phyloP scores from a whole-genome alignment of 768 basidiomycete species.

The Termitomyces sp. region DNA sequence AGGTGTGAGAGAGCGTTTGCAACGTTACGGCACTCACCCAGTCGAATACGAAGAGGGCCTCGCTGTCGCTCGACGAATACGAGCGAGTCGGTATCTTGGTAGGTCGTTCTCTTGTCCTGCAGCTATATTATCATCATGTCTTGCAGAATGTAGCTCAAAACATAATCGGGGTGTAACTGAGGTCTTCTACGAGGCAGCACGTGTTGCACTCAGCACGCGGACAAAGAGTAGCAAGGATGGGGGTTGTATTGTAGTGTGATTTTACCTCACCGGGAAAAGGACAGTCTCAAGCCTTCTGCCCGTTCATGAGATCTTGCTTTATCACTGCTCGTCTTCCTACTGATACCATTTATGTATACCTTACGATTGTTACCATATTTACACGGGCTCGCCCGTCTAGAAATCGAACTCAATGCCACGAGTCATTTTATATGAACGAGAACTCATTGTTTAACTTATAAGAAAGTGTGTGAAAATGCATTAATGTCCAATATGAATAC shows the following conservation, averaged over 20 bases:
- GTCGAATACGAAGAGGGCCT: conserved; percentile 93
- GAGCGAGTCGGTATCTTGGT: conserved; percentile 92
- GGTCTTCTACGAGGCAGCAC: conserved; percentile 88
- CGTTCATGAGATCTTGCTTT: neutral
- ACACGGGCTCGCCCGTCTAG: neutral
- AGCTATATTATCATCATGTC: neutral
- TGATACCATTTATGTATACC: conserved; percentile 18
- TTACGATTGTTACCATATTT: conserved; percentile 4
- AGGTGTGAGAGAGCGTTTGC: conserved; percentile 63
- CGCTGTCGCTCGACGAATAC: conserved; percentile 82
- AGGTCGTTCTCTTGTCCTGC: conserved; percentile 17
- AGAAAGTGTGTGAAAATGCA: conserved; percentile 7
- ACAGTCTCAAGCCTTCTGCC: neutral
- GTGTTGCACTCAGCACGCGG: conserved; percentile 73
- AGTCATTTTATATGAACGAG: neutral
- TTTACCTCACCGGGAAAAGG: neutral
- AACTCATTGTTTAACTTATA: neutral
- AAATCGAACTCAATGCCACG: neutral
- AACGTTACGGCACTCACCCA: conserved; percentile 60
- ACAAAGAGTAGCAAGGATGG: conserved; percentile 55
- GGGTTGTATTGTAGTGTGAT: conserved; percentile 59
- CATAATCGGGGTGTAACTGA: conserved; percentile 93
- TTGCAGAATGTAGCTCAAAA: conserved; percentile 91
- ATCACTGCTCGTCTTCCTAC: conserved; percentile 2
- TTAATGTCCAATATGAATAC: conserved; percentile 23